These are phyloP conservation scores for Sporisorium graminicola DNA, from an alignment of 1,284 basidiomycete genomes.

Conservation along the genomic window DNA sequence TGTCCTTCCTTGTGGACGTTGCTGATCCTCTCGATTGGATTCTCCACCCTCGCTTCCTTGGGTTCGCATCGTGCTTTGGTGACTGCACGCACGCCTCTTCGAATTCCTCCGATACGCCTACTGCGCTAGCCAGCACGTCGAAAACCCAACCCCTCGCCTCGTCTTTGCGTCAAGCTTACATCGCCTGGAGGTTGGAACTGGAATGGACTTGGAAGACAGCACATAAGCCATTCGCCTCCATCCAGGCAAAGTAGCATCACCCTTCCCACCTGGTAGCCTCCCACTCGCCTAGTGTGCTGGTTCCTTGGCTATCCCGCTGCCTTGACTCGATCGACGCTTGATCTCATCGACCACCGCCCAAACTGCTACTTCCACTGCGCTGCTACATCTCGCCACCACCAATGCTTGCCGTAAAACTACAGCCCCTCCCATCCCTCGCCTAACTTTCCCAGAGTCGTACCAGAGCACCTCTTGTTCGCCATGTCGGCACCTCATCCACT, in stretches of 20 bases:
- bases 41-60: no score
- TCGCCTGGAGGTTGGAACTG: no score
- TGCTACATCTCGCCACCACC: background rate
- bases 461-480: background rate
- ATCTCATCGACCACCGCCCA: no score
- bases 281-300: background rate
- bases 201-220: no score
- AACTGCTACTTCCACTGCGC: background rate
- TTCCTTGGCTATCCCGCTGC: background rate
- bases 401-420: background rate
- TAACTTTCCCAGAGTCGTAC: background rate
- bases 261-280: background rate
- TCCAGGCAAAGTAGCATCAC: background rate
- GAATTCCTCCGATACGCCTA: no score
- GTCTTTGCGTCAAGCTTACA: no score
- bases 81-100: no score
- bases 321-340: background rate
- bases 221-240: background rate
- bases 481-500: slow-evolving; percentile 33
- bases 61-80: no score
- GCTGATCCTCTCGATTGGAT: no score
- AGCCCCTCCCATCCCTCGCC: background rate
- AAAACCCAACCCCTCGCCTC: no score
- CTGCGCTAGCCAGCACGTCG: no score
- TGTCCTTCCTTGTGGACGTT: no score